phyloP scores from a whole-genome alignment of 2,329 filamentous ascomycete species.

The Mycogone perniciosa region DNA sequence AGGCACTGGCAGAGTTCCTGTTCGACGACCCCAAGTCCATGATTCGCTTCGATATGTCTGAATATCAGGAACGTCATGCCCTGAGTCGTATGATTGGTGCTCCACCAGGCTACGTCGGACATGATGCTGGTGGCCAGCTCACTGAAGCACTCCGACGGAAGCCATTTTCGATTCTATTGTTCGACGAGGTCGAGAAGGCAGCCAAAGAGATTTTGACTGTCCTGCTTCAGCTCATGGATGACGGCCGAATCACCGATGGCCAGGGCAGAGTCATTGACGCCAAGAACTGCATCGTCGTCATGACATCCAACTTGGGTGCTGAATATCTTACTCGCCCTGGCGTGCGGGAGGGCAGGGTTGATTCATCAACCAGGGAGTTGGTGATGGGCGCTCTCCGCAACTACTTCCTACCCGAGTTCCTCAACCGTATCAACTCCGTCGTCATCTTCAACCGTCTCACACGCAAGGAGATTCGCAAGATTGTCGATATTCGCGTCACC shows the following conservation, averaged over 20 bases:
- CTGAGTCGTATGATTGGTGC: conserved; percentile 97
- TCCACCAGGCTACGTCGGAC: conserved; percentile 92
- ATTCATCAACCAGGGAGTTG: conserved; percentile 75
- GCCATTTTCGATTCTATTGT: conserved; percentile 95
- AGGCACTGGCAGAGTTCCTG: conserved; percentile 93
- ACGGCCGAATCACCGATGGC: conserved; percentile 95
- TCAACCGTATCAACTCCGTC: conserved; percentile 92
- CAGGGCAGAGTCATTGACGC: conserved; percentile 93
- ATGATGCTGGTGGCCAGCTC: conserved; percentile 91
- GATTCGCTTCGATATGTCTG: conserved; percentile 99
- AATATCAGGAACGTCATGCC: conserved; percentile 96
- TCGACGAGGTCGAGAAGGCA: conserved; percentile 97
- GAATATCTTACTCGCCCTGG: conserved; percentile 82
- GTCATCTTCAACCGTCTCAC: conserved; percentile 99
- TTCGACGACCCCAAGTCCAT: conserved; percentile 97
- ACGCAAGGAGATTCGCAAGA: conserved; percentile 82
- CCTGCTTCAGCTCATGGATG: conserved; percentile 98
- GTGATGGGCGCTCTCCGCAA: conserved; percentile 87
- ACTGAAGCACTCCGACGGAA: conserved; percentile 90
- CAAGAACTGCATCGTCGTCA: conserved; percentile 97
- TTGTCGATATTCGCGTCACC: conserved; percentile 79
- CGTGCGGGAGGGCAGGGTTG: conserved; percentile 75
- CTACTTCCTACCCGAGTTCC: conserved; percentile 97
- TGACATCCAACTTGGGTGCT: conserved; percentile 96
- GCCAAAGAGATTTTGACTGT: conserved; percentile 97